Conservation (phyloP, 495 filamentous ascomycete species). For the Elasticomyces elasticus region DNA sequence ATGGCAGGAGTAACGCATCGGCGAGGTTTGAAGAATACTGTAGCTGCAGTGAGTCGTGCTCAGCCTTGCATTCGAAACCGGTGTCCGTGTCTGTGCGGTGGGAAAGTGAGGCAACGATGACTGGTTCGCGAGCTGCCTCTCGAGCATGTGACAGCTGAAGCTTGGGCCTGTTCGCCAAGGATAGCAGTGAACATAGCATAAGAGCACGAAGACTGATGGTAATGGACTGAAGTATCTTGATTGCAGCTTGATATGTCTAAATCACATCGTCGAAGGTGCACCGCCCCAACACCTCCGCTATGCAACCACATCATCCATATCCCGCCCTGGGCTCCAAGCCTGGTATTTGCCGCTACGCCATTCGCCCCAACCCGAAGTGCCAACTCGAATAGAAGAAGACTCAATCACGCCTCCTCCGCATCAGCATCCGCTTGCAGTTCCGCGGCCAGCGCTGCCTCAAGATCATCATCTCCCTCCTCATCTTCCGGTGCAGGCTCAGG, state of each 20-base stretch:
- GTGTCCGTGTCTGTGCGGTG: background rate
- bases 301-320: background rate
- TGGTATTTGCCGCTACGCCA: background rate
- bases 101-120: background rate
- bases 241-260: background rate
- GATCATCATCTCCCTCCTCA: slow-evolving; percentile 14
- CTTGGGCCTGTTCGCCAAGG: too few species aligned
- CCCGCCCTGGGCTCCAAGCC: background rate
- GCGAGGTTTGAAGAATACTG: background rate
- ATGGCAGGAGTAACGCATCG: background rate
- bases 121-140: too few species aligned
- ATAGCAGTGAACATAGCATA: too few species aligned
- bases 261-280: background rate
- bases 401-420: background rate
- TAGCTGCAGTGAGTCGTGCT: background rate
- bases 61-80: background rate
- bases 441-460: slow-evolving; percentile 18
- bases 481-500: background rate
- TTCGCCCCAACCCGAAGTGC: background rate
- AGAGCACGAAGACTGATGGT: too few species aligned
- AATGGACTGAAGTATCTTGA: too few species aligned
- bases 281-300: background rate
- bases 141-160: too few species aligned
- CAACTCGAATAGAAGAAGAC: background rate
- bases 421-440: slow-evolving; percentile 10